Evolutionary conservation across 108 stramenopile genomes (phyloP), one percentile per base, ranked within the genome.

Genomic region (Conticribra weissflogii): DNA sequence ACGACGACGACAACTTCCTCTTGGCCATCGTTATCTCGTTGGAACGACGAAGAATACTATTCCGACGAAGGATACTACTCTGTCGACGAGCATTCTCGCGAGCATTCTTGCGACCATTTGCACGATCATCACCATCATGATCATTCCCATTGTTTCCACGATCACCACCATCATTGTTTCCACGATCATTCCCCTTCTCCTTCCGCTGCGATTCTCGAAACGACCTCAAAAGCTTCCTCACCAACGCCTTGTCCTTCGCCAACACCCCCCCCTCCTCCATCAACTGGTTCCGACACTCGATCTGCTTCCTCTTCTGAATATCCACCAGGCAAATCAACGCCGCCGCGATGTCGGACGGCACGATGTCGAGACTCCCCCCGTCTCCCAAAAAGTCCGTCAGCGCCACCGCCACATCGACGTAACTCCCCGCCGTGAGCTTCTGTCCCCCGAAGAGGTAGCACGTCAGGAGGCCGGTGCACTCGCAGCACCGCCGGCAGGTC

Each of bases 381-480:
- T 88, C 88, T 36, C 90, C 89, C 24, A 93, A 73, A 72, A 93
- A 96, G 63, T 93, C 90, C 17, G 95, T 83, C 71, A 96, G 49
- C 8, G 89, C 90, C 27, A 84, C 67, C 1, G 94, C 88, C 0
- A 92, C 85, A 60, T 90, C 86, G 17, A 65, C 79, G 72, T 88
- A 90, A 56, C 70, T 59, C 29, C 68, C 66, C 14, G 74, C 61
- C 17, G 79, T 58, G 36, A 89, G 61, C 18, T 90, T 86, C 30
- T 83, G 78, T 33, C 94, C 94, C 17, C 94, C 94, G 72, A 93
- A 96, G 45, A 96, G 45, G 63, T 83, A 96, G 59, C 94, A 96
- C 12, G 91, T 96, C 49, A 82, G 64, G 14, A 83, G 55, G 0
- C 75, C 61, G 17, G 84, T 61, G 41, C 82, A 91, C 56, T 88